Evolutionary conservation across 2,329 filamentous ascomycete species (phyloP), one percentile per base, ranked within the genome.

Genomic region (Trichoderma sp.): DNA sequence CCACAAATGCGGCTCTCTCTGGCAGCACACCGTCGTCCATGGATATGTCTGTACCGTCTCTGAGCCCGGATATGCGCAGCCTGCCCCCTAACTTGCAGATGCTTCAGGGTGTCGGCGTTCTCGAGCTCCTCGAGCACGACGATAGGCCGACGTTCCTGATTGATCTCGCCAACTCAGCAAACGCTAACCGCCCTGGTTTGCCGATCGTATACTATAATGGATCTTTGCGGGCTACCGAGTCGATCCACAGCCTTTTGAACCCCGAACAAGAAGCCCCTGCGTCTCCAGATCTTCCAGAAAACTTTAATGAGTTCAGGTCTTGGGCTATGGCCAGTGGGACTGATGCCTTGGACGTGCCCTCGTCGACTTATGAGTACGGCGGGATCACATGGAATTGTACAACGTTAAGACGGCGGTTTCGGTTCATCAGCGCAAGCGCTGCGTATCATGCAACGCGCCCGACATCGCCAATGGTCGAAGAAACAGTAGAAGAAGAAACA

Each of bases 91-190:
- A 83, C 5, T 72, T 88, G 56, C 84, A 88, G 63, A 81, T 88
- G 62, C 82, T 94, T 5, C 87, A 87, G 53, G 86, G 86, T 31
- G 83, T 94, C 63, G 89, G 91, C 29, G 85, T 93, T 11, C 80
- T 90, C 24, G 92, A 95, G 77, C 81, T 95, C 49, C 79, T 96
- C 52, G 92, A 95, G 75, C 87, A 91, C 72, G 92, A 96, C 76
- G 87, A 91, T 61, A 84, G 92, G 58, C 92, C 92, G 3, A 92
- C 91, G 0, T 93, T 95, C 74, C 85, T 95, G 53, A 83, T 95
- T 40, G 92, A 95, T 74, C 79, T 92, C 62, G 82, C 83, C 8
- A 87, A 90, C 74, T 78, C 83, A 1, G 77, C 80, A n/a, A 90
- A 89, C 73, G 84, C 83, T 58, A 81, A 80, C 27, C 81, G 84